Conservation (phyloP, 306 rosid genomes). For the Cicer cuneatum region DNA sequence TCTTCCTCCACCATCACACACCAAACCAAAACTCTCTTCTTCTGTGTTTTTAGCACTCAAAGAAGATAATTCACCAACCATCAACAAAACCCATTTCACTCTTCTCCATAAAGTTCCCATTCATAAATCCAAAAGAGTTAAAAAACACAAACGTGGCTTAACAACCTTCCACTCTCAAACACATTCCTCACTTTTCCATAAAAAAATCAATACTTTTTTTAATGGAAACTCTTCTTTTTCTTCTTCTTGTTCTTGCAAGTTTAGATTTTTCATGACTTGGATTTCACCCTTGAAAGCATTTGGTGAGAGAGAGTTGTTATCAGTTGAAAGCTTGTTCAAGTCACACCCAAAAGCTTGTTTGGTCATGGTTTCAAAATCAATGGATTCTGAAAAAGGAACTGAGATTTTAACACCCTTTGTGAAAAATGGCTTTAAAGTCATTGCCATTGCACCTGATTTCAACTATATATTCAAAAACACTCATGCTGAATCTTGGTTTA, state of each 20-base stretch:
- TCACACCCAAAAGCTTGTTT: slow-evolving; percentile 72
- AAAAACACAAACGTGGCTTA: slow-evolving; percentile 61
- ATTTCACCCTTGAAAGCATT: slow-evolving; percentile 70
- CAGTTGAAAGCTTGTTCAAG: slow-evolving; percentile 79
- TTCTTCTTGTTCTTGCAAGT: slow-evolving; percentile 52
- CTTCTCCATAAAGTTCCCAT: slow-evolving; percentile 35
- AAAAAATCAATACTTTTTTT: slow-evolving; percentile 59
- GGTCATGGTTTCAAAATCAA: slow-evolving; percentile 71
- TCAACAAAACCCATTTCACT: slow-evolving; percentile 44
- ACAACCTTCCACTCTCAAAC: slow-evolving; percentile 47
- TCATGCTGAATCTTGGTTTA: slow-evolving; percentile 73
- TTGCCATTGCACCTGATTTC: slow-evolving; percentile 76
- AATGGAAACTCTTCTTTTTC: slow-evolving; percentile 41
- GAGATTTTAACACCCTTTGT: slow-evolving; percentile 59
- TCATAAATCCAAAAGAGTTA: slow-evolving; percentile 41
- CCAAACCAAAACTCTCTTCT: slow-evolving; percentile 49
- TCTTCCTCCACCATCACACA: slow-evolving; percentile 33
- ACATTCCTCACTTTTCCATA: slow-evolving; percentile 42
- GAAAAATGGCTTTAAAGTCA: slow-evolving; percentile 53
- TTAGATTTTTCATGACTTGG: slow-evolving; percentile 91
- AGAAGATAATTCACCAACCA: slow-evolving; percentile 48
- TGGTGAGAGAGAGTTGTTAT: slow-evolving; percentile 64
- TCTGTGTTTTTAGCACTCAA: slow-evolving; percentile 49
- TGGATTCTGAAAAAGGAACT: slow-evolving; percentile 66
- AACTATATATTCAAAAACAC: slow-evolving; percentile 68